These are phyloP conservation scores for Echria macrotheca DNA, from an alignment of 495 filamentous ascomycete species.

Conservation along the genomic window DNA sequence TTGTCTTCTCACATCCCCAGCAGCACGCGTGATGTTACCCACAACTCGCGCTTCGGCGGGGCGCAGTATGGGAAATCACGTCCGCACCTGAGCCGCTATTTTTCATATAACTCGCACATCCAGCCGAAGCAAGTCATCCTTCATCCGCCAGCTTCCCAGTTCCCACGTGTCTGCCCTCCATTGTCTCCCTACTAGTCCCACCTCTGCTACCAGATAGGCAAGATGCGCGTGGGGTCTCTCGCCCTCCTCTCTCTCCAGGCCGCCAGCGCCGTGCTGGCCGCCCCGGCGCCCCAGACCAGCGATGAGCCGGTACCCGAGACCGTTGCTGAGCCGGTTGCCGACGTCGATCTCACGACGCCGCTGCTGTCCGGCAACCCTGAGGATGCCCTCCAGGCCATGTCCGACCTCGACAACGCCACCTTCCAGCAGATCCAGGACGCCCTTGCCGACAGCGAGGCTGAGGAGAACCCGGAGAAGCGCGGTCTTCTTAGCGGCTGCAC, in stretches of 20 bases:
- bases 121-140: too few relatives aligned
- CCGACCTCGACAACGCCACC: background rate
- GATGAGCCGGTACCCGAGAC: background rate
- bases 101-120: too few relatives aligned
- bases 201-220: background rate
- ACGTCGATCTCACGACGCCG: background rate
- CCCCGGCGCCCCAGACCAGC: background rate
- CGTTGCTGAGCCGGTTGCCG: background rate
- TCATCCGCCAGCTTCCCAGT: too few relatives aligned
- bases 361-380: background rate
- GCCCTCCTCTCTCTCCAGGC: conserved; percentile 8
- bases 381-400: conserved; percentile 2
- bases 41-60: too few relatives aligned
- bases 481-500: conserved; percentile 1
- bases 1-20: too few relatives aligned
- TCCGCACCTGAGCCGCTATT: too few relatives aligned
- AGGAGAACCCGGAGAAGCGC: background rate
- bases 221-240: conserved; percentile 5
- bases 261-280: conserved; percentile 4
- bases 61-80: too few relatives aligned
- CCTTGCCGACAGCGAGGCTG: background rate
- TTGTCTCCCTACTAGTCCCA: background rate
- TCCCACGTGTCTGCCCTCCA: background rate
- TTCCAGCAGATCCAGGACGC: conserved; percentile 1
- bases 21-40: too few relatives aligned